phyloP scores from a whole-genome alignment of 2,329 filamentous ascomycete species.

The Lecanosticta acicola region DNA sequence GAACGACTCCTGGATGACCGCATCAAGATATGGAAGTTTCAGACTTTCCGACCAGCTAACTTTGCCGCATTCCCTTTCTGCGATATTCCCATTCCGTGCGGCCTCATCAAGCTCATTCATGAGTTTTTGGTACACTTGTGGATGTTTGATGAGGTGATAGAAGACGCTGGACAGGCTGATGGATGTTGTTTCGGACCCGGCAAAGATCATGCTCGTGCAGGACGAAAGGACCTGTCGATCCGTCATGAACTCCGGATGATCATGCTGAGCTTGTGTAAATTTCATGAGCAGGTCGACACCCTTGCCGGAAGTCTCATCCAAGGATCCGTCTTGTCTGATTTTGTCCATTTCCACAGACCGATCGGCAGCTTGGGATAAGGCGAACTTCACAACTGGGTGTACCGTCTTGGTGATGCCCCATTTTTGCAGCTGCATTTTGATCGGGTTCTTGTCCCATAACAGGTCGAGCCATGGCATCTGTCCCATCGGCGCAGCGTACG shows the following conservation, averaged over 20 bases:
- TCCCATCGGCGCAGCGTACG: constrained; percentile 67
- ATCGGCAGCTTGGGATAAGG: constrained; percentile 60
- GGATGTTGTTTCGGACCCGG: constrained; percentile 68
- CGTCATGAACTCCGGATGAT: constrained; percentile 66
- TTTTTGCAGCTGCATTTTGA: constrained; percentile 62
- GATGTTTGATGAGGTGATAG: constrained; percentile 66
- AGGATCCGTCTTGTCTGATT: constrained; percentile 38
- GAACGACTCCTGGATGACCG: constrained; percentile 72
- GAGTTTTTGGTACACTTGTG: constrained; percentile 50
- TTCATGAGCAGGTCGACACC: constrained; percentile 62
- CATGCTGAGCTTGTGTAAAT: constrained; percentile 63
- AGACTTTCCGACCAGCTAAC: constrained; percentile 67
- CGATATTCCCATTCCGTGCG: constrained; percentile 45
- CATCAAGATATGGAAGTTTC: constrained; percentile 68
- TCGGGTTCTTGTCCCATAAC: constrained; percentile 67
- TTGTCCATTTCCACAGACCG: constrained; percentile 52
- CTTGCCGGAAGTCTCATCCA: constrained; percentile 33
- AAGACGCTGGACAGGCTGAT: constrained; percentile 67
- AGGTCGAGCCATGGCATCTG: constrained; percentile 69
- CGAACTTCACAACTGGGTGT: constrained; percentile 69
- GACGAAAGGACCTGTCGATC: constrained; percentile 64
- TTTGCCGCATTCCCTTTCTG: constrained; percentile 46
- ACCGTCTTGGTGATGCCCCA: constrained; percentile 63
- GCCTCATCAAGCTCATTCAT: constrained; percentile 59
- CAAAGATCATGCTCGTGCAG: constrained; percentile 65